A percentile compares a stretch with the other conserved stretches of the same genome.
These are phyloP conservation scores for Kwoniella newhampshirensis DNA, from an alignment of 768 basidiomycete species.

Conservation along the genomic window DNA sequence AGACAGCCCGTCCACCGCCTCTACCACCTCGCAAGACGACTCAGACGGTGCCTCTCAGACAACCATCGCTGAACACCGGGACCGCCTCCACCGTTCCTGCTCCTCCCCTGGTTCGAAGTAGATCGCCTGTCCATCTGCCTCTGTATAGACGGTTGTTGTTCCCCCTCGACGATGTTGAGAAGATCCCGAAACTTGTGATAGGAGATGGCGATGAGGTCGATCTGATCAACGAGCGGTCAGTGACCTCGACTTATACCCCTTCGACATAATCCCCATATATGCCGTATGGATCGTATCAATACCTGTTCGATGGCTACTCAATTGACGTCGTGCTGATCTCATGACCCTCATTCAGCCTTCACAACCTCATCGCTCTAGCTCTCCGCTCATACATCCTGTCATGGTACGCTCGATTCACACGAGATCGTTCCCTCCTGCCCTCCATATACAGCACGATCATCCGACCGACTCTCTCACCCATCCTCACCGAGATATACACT, in stretches of 20 bases:
- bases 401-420: constrained; percentile 43
- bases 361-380: constrained; percentile 38
- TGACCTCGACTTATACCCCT: neutral
- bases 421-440: constrained; percentile 38
- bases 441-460: constrained; percentile 25
- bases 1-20: neutral
- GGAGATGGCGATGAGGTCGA: constrained; percentile 19
- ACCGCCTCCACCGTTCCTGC: neutral
- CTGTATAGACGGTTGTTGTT: constrained; percentile 40
- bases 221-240: constrained; percentile 40
- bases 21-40: neutral
- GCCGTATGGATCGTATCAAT: too few species aligned
- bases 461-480: constrained; percentile 31
- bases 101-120: constrained; percentile 4
- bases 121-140: constrained; percentile 35
- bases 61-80: neutral
- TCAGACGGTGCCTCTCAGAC: neutral
- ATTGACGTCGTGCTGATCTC: too few species aligned
- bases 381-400: constrained; percentile 39
- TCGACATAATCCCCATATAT: too few species aligned
- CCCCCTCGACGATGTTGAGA: constrained; percentile 22
- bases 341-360: constrained; percentile 20
- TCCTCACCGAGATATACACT: constrained; percentile 19
- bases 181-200: constrained; percentile 21
- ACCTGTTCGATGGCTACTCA: too few species aligned